phyloP scores from a whole-genome alignment of 441 rosid genomes.

The Erodium texanum region DNA sequence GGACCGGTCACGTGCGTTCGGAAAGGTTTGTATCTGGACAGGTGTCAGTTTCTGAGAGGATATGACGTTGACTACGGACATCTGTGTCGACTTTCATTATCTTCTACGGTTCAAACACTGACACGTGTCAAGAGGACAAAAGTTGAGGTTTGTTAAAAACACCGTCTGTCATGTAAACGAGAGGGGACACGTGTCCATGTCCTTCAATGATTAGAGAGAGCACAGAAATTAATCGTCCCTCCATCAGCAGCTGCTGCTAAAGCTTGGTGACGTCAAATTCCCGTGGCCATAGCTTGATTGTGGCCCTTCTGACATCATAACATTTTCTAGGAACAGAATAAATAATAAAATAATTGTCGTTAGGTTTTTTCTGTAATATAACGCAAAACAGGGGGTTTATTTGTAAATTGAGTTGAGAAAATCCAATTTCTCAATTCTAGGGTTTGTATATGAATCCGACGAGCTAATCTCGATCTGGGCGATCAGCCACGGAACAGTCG shows the following conservation, averaged over 20 bases:
- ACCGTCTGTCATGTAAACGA: not conserved
- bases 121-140: not conserved
- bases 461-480: slow-evolving; percentile 7
- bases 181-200: not conserved
- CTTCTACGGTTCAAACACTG: not conserved
- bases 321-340: too few relatives aligned
- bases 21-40: not conserved
- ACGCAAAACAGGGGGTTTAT: not conserved
- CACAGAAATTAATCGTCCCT: not conserved
- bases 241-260: not conserved
- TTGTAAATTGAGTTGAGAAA: not conserved
- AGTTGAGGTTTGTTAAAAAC: not conserved
- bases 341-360: not conserved
- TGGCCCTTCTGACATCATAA: too few relatives aligned
- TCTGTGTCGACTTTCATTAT: not conserved
- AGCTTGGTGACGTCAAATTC: too few relatives aligned
- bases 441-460: slow-evolving; percentile 17
- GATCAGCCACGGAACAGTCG: not conserved
- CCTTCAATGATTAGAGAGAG: not conserved
- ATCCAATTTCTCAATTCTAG: slow-evolving; percentile 16
- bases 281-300: too few relatives aligned
- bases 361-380: not conserved
- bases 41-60: not conserved
- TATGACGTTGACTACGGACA: not conserved
- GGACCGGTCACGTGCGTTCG: not conserved